A percentile compares a stretch with the other conserved stretches of the same genome.
Conservation (phyloP, 768 basidiomycete species). For the Kwoniella dendrophila region DNA sequence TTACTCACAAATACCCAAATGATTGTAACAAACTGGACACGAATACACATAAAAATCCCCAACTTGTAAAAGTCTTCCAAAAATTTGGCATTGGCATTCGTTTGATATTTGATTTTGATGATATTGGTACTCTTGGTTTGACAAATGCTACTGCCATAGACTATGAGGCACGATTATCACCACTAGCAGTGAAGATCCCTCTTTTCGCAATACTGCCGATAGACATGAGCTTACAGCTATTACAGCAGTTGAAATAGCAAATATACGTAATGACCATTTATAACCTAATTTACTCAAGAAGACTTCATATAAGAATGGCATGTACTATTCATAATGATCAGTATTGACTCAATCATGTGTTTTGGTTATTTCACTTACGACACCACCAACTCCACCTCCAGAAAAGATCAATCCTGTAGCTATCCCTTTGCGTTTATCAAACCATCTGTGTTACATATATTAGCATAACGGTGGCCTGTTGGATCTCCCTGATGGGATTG, state of each 20-base stretch:
- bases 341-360: background rate
- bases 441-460: conserved; percentile 26
- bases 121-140: conserved; percentile 34
- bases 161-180: background rate
- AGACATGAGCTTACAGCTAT: conserved; percentile 18
- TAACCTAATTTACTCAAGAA: conserved; percentile 24
- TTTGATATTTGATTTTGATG: conserved; percentile 10
- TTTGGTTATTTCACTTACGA: conserved; percentile 13
- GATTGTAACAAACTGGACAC: conserved; percentile 27
- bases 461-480: no score
- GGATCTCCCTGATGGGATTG: background rate
- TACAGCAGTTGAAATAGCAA: no score
- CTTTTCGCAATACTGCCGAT: no score
- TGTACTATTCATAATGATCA: conserved; percentile 17
- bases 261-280: no score
- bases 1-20: conserved; percentile 39
- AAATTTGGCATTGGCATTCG: conserved; percentile 29
- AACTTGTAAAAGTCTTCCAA: conserved; percentile 17
- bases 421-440: conserved; percentile 28
- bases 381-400: conserved; percentile 34
- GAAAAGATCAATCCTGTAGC: conserved; percentile 34
- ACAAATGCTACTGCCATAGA: conserved; percentile 8
- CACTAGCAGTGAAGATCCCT: background rate
- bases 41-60: conserved; percentile 30
- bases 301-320: conserved; percentile 26